Evolutionary conservation across 1,284 basidiomycete species (phyloP), one percentile per base, ranked within the genome.

Genomic region (Puccinia horiana): DNA sequence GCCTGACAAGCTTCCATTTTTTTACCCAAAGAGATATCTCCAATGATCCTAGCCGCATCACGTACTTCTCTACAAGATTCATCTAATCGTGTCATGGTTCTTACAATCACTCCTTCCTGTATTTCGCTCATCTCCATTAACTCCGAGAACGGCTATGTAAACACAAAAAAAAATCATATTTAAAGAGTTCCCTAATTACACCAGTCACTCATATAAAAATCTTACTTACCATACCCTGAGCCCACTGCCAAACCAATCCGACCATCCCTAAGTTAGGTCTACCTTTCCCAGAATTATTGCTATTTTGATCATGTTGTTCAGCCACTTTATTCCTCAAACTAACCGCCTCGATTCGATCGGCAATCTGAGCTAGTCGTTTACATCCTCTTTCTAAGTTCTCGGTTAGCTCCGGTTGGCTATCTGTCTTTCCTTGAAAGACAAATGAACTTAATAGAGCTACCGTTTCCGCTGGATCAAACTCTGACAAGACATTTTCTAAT

Each of bases 211-310:
- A 54, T 16, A 23, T 14, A 23, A 54, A 8, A 54, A 6, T 1
- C 72, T 37, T 29, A 86, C 91, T 85, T 85, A 96, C 96, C 93
- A 96, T 97, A 79, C 97, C 97, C 86, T 93, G 93, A 0, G 97
- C 96, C 97, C 97, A 99, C 87, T 98, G 95, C 87, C 98, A 98
- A 11, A 98, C 96, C 0, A 98, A 96, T 86, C 97, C 94, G 16
- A 94, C 92, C 37, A 99, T 88, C 1, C 96, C 96, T 84, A 93
- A 93, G 87, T 96, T 96, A 84, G 95, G 90, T n/a, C 83, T 29
- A 18, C 70, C 61, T 63, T 86, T 85, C 26, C 82, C 73, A 2
- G 56, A 40, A 72, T 89, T 90, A n/a, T n/a, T n/a, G n/a, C n/a
- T n/a, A 44, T 91, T 90, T 86, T 93, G 93, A 83, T 93, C 93